Percentiles rank a stretch among this genome's conserved stretches.
phyloP scores from a whole-genome alignment of 1,284 basidiomycete species.

The Cryptococcus jaspeensis region DNA sequence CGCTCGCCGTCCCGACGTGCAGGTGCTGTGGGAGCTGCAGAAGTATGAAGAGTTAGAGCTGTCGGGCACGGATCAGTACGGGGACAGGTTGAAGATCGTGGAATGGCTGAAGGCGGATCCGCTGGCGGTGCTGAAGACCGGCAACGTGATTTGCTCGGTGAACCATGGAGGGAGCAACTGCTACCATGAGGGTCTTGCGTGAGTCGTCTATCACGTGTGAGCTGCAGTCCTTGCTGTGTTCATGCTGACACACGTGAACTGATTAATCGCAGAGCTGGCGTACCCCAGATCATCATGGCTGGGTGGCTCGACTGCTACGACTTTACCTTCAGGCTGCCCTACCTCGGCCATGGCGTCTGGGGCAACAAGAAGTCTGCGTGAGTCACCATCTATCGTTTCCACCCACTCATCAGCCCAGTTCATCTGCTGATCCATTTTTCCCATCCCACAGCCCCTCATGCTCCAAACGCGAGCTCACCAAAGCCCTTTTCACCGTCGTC shows the following conservation, averaged over 20 bases:
- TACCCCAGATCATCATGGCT: constrained; percentile 23
- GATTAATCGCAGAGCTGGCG: neutral
- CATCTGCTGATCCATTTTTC: neutral
- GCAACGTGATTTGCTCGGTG: constrained; percentile 22
- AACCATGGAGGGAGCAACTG: constrained; percentile 34
- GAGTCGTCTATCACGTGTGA: constrained; percentile 8
- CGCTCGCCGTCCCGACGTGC: constrained; percentile 19
- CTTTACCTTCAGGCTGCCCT: constrained; percentile 18
- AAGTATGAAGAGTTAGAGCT: constrained; percentile 8
- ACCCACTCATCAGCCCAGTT: neutral
- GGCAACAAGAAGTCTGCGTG: constrained; percentile 22
- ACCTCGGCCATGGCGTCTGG: constrained; percentile 24
- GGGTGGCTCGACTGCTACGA: constrained; percentile 32
- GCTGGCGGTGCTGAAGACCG: constrained; percentile 19
- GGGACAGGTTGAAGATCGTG: constrained; percentile 21
- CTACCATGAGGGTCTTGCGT: constrained; percentile 31
- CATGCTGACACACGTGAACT: neutral
- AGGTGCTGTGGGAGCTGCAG: constrained; percentile 20
- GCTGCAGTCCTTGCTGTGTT: too few species aligned
- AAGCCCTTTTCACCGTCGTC: constrained; percentile 12
- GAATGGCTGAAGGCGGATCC: constrained; percentile 25
- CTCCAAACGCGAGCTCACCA: constrained; percentile 8
- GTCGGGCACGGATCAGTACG: neutral
- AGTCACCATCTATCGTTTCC: constrained; percentile 5
- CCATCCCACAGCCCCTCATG: constrained; percentile 6